phyloP scores from a whole-genome alignment of 805 yeast species.

The Maudiozyma serrabonitensis region DNA sequence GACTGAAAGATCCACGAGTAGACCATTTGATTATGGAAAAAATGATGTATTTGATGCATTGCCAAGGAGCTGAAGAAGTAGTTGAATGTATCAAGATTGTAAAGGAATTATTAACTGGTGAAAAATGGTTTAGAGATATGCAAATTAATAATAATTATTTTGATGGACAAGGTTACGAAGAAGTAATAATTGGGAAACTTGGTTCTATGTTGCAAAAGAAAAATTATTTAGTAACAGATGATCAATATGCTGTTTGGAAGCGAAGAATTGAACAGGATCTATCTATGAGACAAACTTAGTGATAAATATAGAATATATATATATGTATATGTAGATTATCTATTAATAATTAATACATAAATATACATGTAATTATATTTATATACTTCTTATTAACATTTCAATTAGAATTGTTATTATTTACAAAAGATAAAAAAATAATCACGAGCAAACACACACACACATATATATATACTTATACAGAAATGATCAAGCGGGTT shows the following conservation, averaged over 20 bases:
- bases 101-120: conserved; percentile 43
- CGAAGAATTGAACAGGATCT: conserved; percentile 22
- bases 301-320: not conserved
- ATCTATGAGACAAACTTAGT: conserved; percentile 9
- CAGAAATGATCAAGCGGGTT: not conserved
- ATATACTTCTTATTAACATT: not conserved
- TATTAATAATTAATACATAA: not conserved
- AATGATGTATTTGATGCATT: conserved; percentile 45
- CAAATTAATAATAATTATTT: conserved; percentile 35
- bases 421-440: not conserved
- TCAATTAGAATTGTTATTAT: not conserved
- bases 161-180: conserved; percentile 22
- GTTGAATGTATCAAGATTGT: conserved; percentile 45
- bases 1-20: conserved; percentile 40
- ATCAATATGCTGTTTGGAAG: conserved; percentile 30
- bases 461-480: not conserved
- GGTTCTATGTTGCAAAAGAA: conserved; percentile 32
- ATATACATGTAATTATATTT: not conserved
- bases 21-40: conserved; percentile 40
- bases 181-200: conserved; percentile 15
- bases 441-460: not conserved
- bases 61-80: conserved; percentile 38
- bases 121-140: conserved; percentile 53
- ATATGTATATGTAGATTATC: not conserved
- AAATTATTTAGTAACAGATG: conserved; percentile 24